Base-by-base conservation (phyloP, 2,329 filamentous ascomycete genomes). In the Fusarium temperatum region DNA sequence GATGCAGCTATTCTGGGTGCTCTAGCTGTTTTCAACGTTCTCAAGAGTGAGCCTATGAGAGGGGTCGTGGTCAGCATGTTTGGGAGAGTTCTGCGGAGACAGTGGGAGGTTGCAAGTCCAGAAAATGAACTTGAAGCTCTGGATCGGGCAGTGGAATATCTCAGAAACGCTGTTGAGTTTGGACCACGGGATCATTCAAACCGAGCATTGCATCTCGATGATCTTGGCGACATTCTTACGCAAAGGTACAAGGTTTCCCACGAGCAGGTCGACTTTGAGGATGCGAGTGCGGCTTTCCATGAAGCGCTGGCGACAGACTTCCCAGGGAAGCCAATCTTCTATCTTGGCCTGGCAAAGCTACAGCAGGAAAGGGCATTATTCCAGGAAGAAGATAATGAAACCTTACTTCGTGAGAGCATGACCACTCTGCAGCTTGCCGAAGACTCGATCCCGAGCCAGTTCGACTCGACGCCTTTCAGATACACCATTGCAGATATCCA, bases 121-220 rank as follows among this genome's bases (percentile, higher is more conserved):
- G 56, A 38, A 0, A 8, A 22, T n/a, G 1, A 38, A 10, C 0
- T 5, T 2, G 32, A 48, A 1, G 56, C 42, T 39, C 11, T 59
- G 1, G 42, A 59, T 30, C 42, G 6, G 6, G 41, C 56, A 0
- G 44, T 59, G 18, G 35, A 48, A 5, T 59, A 59, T 28, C 24
- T 59, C 0, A n/a, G 56, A 26, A 38, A 59, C 0, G 42, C 56
- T 22, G 35, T 51, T 18, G 22, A 30, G 0, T 59, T 59, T 17
- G 56, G 56, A 2, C 56, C 56, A 2, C 13, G 15, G 17, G 20
- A 51, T 14, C 42, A 51, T 18, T 12, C 42, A 5, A 51, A 5
- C 9, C n/a, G 42, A 18, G 32, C 44, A 39, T 20, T 51, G 15
- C 56, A 59, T 22, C 12, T 51, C 0, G 42, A 51, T 15, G 56